Base-by-base conservation (phyloP, 768 basidiomycete species). In the Basidioascus undulatus region DNA sequence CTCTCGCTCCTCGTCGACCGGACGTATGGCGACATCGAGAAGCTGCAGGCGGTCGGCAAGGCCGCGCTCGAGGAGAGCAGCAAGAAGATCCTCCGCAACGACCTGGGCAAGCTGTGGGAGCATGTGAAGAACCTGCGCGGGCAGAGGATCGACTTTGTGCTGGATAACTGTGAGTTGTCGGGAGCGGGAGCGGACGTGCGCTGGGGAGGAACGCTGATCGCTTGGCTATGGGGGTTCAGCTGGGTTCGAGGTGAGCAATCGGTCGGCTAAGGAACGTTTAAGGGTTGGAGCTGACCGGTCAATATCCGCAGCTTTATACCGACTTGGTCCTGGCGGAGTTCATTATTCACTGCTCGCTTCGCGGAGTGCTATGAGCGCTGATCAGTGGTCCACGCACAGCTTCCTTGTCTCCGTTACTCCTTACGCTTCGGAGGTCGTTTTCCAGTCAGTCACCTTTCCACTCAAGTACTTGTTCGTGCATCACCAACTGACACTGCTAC, bases 211-310 rank as follows among this genome's bases (percentile, higher is more conserved):
- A 13, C 19, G n/a, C 28, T 43, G 6, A 37, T 18, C 9, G 16
- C 27, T 4, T 0, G 9, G 16, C 3, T 7, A 13, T 16, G 2
- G 16, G 7, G 18, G 18, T 45, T 3, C 46, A 87, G 83, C 82
- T 51, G 87, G 86, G 0, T 92, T 87, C 49, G 86, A 89, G 67
- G 82, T 81, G n/a, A n/a, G n/a, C n/a, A n/a, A n/a, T n/a, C n/a
- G n/a, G n/a, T n/a, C n/a, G n/a, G n/a, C n/a, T n/a, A n/a, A n/a
- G n/a, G n/a, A n/a, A 55, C 31, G 54, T 33, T 18, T 3, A 31
- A 34, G 33, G 32, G 19, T 9, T 34, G 9, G 9, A 6, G 15
- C 6, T 13, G 21, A 18, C 33, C 20, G 12, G 20, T 9, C 8
- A 27, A 28, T 23, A 6, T 21, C 16, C 19, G 8, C 47, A 89